phyloP scores from a whole-genome alignment of 2,329 filamentous ascomycete species.

The Fusarium buxicola region DNA sequence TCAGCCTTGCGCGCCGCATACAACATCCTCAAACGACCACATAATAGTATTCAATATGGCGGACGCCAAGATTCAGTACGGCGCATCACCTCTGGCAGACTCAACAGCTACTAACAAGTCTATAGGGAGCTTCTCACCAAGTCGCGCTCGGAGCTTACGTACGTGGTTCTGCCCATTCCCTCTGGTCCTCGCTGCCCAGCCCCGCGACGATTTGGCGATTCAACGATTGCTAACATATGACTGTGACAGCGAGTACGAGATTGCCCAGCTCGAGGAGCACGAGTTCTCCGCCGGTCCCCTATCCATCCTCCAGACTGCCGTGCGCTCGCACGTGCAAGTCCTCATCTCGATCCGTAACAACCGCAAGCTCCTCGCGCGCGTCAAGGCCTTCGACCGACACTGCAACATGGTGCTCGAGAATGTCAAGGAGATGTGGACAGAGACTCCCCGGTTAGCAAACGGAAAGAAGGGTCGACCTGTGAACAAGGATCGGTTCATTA shows the following conservation, averaged over 20 bases:
- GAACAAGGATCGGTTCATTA: slow-evolving; percentile 98
- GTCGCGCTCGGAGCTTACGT: slow-evolving; percentile 92
- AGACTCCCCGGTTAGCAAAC: slow-evolving; percentile 83
- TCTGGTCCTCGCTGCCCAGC: slow-evolving; percentile 24
- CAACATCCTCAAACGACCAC: slow-evolving; percentile 33
- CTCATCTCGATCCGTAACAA: slow-evolving; percentile 98
- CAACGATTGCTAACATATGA: slow-evolving; percentile 31
- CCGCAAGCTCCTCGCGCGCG: slow-evolving; percentile 94
- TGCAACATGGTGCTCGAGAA: slow-evolving; percentile 99
- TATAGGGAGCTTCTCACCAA: slow-evolving; percentile 87
- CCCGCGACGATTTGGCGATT: slow-evolving; percentile 23
- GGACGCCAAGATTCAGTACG: slow-evolving; percentile 79
- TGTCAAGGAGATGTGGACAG: slow-evolving; percentile 98
- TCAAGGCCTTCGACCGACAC: slow-evolving; percentile 98
- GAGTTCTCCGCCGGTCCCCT: slow-evolving; percentile 68
- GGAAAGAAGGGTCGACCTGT: slow-evolving; percentile 91
- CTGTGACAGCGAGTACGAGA: slow-evolving; percentile 83
- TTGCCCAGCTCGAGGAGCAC: slow-evolving; percentile 74
- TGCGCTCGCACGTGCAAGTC: slow-evolving; percentile 93
- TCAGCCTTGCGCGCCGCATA: slow-evolving; percentile 51
- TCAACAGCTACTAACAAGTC: slow-evolving; percentile 45
- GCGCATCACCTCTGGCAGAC: slow-evolving; percentile 12
- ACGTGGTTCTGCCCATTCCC: slow-evolving; percentile 52
- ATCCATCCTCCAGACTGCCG: slow-evolving; percentile 96
- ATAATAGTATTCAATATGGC: slow-evolving; percentile 60